Conservation (phyloP, 2,329 filamentous ascomycete species). For the Scolecobasidium constrictum region DNA sequence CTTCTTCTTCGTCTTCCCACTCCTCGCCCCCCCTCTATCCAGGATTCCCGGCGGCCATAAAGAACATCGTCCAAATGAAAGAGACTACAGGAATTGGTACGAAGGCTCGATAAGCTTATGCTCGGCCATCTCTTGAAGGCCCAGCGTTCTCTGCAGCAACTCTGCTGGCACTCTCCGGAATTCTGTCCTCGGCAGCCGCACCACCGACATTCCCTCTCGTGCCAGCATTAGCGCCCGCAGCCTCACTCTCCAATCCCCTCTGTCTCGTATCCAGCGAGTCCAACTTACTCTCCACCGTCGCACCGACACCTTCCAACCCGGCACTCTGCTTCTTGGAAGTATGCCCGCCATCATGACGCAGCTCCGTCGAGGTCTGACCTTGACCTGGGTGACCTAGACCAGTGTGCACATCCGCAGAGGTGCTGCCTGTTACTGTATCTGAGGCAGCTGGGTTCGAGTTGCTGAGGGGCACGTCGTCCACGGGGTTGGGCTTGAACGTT, state of each 20-base stretch:
- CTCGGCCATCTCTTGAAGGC: neutral
- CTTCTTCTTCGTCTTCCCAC: no score
- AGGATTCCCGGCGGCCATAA: no score
- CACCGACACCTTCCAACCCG: constrained; percentile 35
- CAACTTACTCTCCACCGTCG: constrained; percentile 11
- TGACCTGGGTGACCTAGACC: constrained; percentile 41
- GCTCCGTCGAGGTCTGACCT: constrained; percentile 38
- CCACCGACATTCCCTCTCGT: neutral
- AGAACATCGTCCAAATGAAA: no score
- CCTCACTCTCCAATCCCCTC: neutral
- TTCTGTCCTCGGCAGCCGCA: neutral
- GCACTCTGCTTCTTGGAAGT: constrained; percentile 29
- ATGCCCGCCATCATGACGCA: constrained; percentile 34
- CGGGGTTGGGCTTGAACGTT: constrained; percentile 34
- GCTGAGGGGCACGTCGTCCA: constrained; percentile 30
- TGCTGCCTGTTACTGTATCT: constrained; percentile 39
- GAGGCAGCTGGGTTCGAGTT: constrained; percentile 31
- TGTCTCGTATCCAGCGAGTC: neutral
- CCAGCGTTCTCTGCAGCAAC: neutral
- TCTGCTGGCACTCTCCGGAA: neutral
- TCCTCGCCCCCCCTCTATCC: no score
- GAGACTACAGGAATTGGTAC: no score
- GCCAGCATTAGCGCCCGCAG: neutral
- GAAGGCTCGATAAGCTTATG: no score
- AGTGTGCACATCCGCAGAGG: constrained; percentile 41